Evolutionary conservation across 129 eudicot species (phyloP).

Genomic region (Artemisia tridentata): DNA sequence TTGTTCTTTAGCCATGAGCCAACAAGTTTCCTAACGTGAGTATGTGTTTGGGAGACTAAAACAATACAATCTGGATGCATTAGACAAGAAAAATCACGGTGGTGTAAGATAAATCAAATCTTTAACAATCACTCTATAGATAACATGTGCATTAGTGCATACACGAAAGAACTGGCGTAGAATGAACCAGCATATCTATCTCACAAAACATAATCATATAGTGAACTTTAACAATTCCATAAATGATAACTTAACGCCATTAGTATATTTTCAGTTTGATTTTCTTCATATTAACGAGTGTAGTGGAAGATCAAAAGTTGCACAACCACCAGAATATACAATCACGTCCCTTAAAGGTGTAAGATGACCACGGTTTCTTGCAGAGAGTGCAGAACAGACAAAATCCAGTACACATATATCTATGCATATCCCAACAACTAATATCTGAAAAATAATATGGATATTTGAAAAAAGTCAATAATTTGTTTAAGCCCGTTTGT

Average conservation of each 20-base stretch:
- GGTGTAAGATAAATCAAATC: no score
- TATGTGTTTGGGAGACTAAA: not conserved
- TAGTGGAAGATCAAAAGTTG: slow-evolving; percentile 79
- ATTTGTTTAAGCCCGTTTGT: not conserved
- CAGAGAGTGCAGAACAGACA: slow-evolving; percentile 68
- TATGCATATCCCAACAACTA: slow-evolving; percentile 91
- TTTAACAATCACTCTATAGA: no score
- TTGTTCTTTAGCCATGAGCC: no score
- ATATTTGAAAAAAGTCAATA: not conserved
- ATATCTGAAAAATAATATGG: slow-evolving; percentile 41
- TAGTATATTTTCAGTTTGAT: not conserved
- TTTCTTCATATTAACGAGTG: not conserved
- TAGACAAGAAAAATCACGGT: no score
- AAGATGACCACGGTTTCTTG: slow-evolving; percentile 39
- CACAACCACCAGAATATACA: slow-evolving; percentile 78
- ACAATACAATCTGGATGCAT: no score
- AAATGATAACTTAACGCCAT: no score
- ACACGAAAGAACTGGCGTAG: slow-evolving; percentile 1
- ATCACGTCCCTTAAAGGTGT: slow-evolving; percentile 67
- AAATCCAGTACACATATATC: slow-evolving; percentile 69
- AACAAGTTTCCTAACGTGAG: not conserved
- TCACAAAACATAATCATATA: not conserved
- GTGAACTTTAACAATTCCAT: no score
- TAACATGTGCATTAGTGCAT: slow-evolving; percentile 5
- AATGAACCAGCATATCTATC: not conserved